These are phyloP conservation scores for Penicillium egyptiacum DNA, from an alignment of 495 filamentous ascomycete genomes.

Conservation along the genomic window DNA sequence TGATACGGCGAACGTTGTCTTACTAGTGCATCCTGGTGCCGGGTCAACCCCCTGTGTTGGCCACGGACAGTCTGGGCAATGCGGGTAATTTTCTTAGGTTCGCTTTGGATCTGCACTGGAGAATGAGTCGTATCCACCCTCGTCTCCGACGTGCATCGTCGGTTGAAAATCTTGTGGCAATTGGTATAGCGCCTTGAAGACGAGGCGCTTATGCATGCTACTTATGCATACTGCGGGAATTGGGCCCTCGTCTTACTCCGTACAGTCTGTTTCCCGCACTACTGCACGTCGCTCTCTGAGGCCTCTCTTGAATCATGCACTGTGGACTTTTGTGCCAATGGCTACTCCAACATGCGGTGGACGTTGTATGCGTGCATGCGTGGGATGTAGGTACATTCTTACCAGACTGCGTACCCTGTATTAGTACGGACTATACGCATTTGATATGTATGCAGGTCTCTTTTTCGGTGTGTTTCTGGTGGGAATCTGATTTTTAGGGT, in stretches of 20 bases:
- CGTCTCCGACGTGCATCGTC: conserved; percentile 11
- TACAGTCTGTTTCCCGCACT: background rate
- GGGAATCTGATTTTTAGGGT: background rate
- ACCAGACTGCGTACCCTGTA: background rate
- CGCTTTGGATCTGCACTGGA: conserved; percentile 3
- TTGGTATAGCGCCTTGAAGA: background rate
- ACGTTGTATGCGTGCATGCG: conserved; percentile 3
- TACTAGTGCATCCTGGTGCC: background rate
- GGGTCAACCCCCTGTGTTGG: background rate
- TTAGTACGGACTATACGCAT: background rate
- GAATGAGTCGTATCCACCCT: background rate
- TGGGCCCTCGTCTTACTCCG: background rate
- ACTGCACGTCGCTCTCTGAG: conserved; percentile 12
- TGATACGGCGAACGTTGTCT: background rate
- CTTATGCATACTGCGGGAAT: background rate
- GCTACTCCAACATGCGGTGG: conserved; percentile 4
- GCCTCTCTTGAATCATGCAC: background rate
- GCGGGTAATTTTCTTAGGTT: background rate
- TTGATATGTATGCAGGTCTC: background rate
- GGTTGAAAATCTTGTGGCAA: background rate
- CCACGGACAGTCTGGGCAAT: background rate
- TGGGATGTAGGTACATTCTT: background rate
- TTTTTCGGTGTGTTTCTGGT: background rate
- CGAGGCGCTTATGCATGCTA: conserved; percentile 9
- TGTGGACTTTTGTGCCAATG: background rate